A percentile compares a stretch with the other conserved stretches of the same genome.
Conservation (phyloP, 2,329 filamentous ascomycete species). For the Alternaria arborescens region DNA sequence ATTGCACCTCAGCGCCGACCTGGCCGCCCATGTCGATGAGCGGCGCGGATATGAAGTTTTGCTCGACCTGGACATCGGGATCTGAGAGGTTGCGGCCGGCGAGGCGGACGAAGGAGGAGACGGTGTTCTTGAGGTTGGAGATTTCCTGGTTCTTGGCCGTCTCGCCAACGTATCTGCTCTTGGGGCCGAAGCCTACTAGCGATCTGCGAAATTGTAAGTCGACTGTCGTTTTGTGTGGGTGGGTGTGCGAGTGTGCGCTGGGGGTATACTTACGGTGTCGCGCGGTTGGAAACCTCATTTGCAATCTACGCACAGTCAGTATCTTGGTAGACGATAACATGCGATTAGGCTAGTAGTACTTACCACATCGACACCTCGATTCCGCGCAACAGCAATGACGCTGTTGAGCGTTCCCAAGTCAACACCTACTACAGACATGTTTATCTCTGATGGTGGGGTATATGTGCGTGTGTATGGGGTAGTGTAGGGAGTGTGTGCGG, state of each 20-base stretch:
- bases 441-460: slow-evolving; percentile 49
- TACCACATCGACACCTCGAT: slow-evolving; percentile 98
- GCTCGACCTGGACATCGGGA: slow-evolving; percentile 91
- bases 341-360: slow-evolving; percentile 62
- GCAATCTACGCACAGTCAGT: slow-evolving; percentile 73
- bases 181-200: slow-evolving; percentile 93
- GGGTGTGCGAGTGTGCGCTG: slow-evolving; percentile 15
- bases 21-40: slow-evolving; percentile 92
- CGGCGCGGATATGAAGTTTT: slow-evolving; percentile 85
- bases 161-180: slow-evolving; percentile 93
- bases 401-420: slow-evolving; percentile 98
- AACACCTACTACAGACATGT: slow-evolving; percentile 76
- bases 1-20: slow-evolving; percentile 92
- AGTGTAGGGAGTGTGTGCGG: slow-evolving; percentile 19
- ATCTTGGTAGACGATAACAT: slow-evolving; percentile 12
- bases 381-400: slow-evolving; percentile 95
- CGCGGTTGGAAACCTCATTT: slow-evolving; percentile 98
- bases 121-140: slow-evolving; percentile 99
- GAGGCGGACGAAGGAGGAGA: slow-evolving; percentile 90
- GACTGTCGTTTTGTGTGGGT: slow-evolving; percentile 5
- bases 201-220: slow-evolving; percentile 60
- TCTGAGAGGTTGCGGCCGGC: slow-evolving; percentile 86
- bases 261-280: slow-evolving; percentile 82
- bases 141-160: slow-evolving; percentile 98
- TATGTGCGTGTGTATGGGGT: slow-evolving; percentile 28